A percentile compares a stretch with the other conserved stretches of the same genome.
These are phyloP conservation scores for Termitomyces sp. DNA, from an alignment of 768 basidiomycete species.

Conservation along the genomic window DNA sequence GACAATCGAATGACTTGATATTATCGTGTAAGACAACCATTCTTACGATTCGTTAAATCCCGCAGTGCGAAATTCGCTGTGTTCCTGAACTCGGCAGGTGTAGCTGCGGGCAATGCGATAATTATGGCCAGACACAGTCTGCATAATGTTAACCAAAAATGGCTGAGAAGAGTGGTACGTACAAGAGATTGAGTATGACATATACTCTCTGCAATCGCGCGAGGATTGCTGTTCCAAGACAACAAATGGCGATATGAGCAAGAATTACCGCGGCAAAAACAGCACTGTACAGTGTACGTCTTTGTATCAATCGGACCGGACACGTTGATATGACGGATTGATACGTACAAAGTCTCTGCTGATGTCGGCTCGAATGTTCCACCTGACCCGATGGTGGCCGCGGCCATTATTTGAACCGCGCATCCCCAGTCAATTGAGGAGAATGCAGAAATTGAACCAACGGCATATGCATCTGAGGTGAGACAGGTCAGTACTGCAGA, in stretches of 20 bases:
- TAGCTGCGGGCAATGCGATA: conserved; percentile 64
- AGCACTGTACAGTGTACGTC: conserved; percentile 50
- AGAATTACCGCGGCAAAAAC: conserved; percentile 63
- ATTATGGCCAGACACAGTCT: conserved; percentile 68
- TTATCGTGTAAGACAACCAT: not conserved
- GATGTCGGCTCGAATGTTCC: conserved; percentile 29
- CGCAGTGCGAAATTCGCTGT: conserved; percentile 41
- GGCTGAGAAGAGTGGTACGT: conserved; percentile 23
- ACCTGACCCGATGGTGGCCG: conserved; percentile 39
- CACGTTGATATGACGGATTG: not conserved
- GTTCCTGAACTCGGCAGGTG: conserved; percentile 62
- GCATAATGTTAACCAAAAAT: too few species aligned
- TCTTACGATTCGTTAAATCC: conserved; percentile 27
- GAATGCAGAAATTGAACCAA: conserved; percentile 42
- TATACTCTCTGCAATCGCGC: conserved; percentile 73
- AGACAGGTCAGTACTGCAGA: not conserved
- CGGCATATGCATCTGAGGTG: conserved; percentile 43
- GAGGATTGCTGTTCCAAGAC: conserved; percentile 64
- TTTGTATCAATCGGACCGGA: not conserved
- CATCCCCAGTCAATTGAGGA: conserved; percentile 66
- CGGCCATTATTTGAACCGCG: conserved; percentile 59
- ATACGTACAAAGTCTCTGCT: conserved; percentile 31
- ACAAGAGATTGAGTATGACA: conserved; percentile 67
- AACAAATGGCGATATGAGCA: conserved; percentile 63
- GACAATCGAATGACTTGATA: not conserved